A percentile compares a stretch with the other conserved stretches of the same genome.
These are phyloP conservation scores for Bipolaris oryzae DNA, from an alignment of 2,329 filamentous ascomycete species.

Conservation along the genomic window DNA sequence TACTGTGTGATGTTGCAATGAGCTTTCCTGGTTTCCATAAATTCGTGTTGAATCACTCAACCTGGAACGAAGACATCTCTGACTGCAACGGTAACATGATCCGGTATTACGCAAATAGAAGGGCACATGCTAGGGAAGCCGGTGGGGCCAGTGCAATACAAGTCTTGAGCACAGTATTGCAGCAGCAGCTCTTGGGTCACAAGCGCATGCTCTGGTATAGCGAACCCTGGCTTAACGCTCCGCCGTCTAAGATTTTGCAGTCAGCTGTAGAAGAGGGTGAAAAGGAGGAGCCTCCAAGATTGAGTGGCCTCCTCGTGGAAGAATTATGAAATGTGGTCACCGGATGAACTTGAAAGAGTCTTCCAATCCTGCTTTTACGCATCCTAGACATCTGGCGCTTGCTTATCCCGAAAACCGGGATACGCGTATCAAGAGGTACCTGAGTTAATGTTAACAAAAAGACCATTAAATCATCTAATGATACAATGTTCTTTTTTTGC, in stretches of 20 bases:
- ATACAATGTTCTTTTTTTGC: neutral
- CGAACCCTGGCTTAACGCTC: slow-evolving; percentile 11
- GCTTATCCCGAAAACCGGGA: neutral
- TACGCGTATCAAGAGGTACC: neutral
- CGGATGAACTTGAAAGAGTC: neutral
- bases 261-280: neutral
- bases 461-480: neutral
- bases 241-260: neutral
- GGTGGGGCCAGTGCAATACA: slow-evolving; percentile 20
- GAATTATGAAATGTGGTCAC: neutral
- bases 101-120: slow-evolving; percentile 32
- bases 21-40: slow-evolving; percentile 38
- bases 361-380: neutral
- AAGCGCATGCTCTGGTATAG: slow-evolving; percentile 17
- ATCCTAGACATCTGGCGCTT: neutral
- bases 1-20: slow-evolving; percentile 46
- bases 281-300: neutral
- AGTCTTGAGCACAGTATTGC: slow-evolving; percentile 18
- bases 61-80: slow-evolving; percentile 2
- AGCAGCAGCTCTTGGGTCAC: slow-evolving; percentile 14
- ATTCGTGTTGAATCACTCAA: slow-evolving; percentile 18
- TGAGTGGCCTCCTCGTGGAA: neutral
- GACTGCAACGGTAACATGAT: slow-evolving; percentile 41
- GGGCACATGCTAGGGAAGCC: slow-evolving; percentile 18
- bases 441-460: neutral